Percentiles rank a stretch among this genome's conserved stretches.
Evolutionary conservation across 2,329 filamentous ascomycete species (phyloP).

Genomic region (Aspergillus awamori): DNA sequence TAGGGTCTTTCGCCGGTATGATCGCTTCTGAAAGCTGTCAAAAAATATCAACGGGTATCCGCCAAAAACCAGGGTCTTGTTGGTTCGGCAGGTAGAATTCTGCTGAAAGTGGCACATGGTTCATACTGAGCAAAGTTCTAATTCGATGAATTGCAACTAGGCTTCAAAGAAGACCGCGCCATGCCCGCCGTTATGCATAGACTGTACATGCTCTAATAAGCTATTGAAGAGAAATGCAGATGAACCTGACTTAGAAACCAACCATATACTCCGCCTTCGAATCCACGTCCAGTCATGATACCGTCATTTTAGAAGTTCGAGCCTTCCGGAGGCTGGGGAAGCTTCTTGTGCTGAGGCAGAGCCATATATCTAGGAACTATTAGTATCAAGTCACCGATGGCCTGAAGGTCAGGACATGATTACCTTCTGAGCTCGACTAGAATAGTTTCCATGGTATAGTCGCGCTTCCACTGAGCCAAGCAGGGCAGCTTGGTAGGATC

Average conservation of each 20-base stretch:
- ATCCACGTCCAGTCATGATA: constrained; percentile 26
- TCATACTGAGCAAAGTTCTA: constrained; percentile 5
- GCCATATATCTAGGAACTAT: constrained; percentile 79
- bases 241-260: constrained; percentile 28
- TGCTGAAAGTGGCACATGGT: background rate
- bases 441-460: constrained; percentile 94
- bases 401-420: constrained; percentile 26
- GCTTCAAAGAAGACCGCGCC: constrained; percentile 33
- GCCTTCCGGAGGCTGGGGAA: constrained; percentile 89
- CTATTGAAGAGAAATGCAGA: constrained; percentile 26
- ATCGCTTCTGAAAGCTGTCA: background rate
- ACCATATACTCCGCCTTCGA: constrained; percentile 35
- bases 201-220: constrained; percentile 41
- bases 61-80: background rate
- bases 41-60: background rate
- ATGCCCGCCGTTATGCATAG: constrained; percentile 42
- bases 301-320: constrained; percentile 56
- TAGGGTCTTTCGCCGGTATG: no score
- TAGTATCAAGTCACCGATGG: constrained; percentile 32
- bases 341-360: constrained; percentile 86
- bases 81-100: background rate
- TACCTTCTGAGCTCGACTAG: constrained; percentile 82
- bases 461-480: constrained; percentile 84
- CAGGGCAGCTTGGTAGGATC: constrained; percentile 83
- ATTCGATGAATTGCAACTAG: constrained; percentile 22